phyloP scores from a whole-genome alignment of 306 rosid species.

The Styphnolobium japonicum region DNA sequence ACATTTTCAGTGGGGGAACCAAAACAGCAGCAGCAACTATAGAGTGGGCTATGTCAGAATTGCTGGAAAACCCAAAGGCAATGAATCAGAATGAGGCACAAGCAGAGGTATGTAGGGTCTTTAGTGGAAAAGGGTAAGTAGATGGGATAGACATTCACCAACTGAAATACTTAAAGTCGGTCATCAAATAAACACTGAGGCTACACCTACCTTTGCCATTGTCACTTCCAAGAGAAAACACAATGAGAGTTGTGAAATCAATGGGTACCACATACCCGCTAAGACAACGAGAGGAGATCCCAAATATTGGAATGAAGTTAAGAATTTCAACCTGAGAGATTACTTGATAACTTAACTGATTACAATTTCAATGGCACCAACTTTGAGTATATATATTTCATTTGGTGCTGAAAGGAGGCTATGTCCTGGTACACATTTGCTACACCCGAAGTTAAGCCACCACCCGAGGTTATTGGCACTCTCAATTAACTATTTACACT shows the following conservation, averaged over 20 bases:
- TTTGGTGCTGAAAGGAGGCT: constrained; percentile 22
- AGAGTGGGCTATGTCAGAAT: constrained; percentile 32
- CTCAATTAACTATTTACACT: too few species aligned
- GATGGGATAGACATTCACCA: not conserved
- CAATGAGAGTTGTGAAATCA: not conserved
- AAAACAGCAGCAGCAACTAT: constrained; percentile 23
- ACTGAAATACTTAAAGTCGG: not conserved
- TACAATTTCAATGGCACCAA: not conserved
- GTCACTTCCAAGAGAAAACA: constrained; percentile 17
- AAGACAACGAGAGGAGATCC: not conserved
- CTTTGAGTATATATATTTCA: constrained; percentile 7
- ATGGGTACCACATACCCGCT: not conserved
- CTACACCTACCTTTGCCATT: constrained; percentile 4
- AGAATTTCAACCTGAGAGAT: constrained; percentile 16
- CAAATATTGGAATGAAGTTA: constrained; percentile 10
- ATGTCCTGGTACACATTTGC: constrained; percentile 16
- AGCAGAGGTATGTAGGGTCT: constrained; percentile 15
- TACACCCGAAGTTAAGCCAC: not conserved
- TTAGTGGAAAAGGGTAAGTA: not conserved
- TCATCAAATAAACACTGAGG: constrained; percentile 26
- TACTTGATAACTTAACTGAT: not conserved
- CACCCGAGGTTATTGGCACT: too few species aligned
- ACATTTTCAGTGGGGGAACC: constrained; percentile 20
- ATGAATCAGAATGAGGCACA: constrained; percentile 32
- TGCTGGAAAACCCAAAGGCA: constrained; percentile 20